Evolutionary conservation across 2,329 filamentous ascomycete genomes (phyloP), one percentile per base, ranked within the genome.

Genomic region (Epichloe elymi): DNA sequence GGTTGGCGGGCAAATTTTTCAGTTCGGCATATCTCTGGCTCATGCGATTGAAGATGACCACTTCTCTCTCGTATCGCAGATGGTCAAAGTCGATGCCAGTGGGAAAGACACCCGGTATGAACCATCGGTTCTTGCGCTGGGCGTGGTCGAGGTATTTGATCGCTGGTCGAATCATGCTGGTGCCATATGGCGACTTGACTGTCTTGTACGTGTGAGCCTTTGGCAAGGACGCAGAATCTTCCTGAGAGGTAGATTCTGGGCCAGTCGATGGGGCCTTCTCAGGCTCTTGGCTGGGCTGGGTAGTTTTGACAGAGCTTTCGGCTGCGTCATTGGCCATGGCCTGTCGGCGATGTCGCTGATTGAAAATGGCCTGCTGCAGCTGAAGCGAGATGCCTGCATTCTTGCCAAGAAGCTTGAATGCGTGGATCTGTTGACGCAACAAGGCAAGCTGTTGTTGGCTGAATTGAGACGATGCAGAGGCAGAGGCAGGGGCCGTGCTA

Each of bases 1-100:
- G 74, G 61, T 95, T 95, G 36, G 86, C 88, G 15, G 88, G 86
- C 17, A 95, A 71, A 33, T 83, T 80, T 63, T 89, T 90, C 26
- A 98, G 73, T 64, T 97, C 89, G 10, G 82, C 74, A 63, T 91
- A 91, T 44, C 93, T 81, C 45, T 90, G 82, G 56, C 82, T 83
- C 72, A 98, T 88, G 50, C 89, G 83, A 67, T 95, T 97, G 70
- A 93, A 94, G 20, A 96, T 74, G 46, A 93, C 83, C 52, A 85
- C 82, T 64, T 97, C 93, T 43, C 89, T 82, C 63, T 96, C 89
- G 57, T 91, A 86, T 48, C 88, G 82, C 52, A 95, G 66, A 55
- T 89, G 85, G 57, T 95, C 88, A 44, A 91, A 79, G 63, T 98
- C 89, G 48, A 97, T 78, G 8, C 93, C 91, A 6, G 86, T 79